These are phyloP conservation scores for Eremochloa ophiuroides DNA, from an alignment of 176 grass and related monocot species.

Conservation along the genomic window DNA sequence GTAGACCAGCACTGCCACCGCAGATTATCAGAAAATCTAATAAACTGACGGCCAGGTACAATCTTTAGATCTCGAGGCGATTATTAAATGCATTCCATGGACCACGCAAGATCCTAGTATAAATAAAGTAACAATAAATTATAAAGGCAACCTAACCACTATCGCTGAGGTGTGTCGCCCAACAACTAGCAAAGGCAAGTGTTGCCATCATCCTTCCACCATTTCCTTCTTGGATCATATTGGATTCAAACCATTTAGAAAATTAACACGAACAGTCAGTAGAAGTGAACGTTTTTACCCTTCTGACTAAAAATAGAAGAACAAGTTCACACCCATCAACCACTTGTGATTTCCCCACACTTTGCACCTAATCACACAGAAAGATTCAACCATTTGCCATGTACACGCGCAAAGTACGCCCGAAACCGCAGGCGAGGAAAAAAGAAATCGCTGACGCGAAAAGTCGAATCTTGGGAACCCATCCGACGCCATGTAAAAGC, in stretches of 20 bases:
- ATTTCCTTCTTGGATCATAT: conserved; percentile 9
- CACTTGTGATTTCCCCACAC: not conserved
- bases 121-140: conserved; percentile 11
- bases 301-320: not conserved
- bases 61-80: conserved; percentile 3
- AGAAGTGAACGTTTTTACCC: not conserved
- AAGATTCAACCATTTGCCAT: not conserved
- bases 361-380: not conserved
- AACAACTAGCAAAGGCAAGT: not conserved
- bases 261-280: not conserved
- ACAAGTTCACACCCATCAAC: not conserved
- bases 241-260: not conserved
- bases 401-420: not conserved
- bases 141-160: conserved; percentile 2
- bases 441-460: not conserved
- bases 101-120: conserved; percentile 8
- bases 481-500: not conserved
- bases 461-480: not conserved
- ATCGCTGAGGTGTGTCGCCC: not conserved
- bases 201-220: not conserved
- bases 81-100: conserved; percentile 18
- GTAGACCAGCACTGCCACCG: not conserved
- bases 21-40: not conserved
- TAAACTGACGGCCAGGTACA: conserved; percentile 7
- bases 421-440: not conserved